Evolutionary conservation across 2,329 filamentous ascomycete species (phyloP).

Genomic region (Aspergillus alliaceus): DNA sequence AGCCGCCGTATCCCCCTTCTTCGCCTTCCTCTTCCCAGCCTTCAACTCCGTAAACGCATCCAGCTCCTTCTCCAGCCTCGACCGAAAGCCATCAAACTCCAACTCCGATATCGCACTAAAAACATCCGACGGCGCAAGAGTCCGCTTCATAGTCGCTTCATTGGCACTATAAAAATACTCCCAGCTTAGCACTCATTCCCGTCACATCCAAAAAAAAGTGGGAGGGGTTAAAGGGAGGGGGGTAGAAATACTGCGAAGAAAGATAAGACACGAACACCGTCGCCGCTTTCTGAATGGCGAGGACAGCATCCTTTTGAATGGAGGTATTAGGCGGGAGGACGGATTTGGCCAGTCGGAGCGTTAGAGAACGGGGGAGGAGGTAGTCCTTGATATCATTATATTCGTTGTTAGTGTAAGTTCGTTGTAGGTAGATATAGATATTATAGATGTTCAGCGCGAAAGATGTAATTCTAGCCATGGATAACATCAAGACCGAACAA

Average conservation of each 20-base stretch:
- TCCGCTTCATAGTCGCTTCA: conserved; percentile 63
- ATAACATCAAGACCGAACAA: too few species aligned
- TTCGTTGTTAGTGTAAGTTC: too few species aligned
- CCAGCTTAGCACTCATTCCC: conserved; percentile 1
- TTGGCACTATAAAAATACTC: conserved; percentile 53
- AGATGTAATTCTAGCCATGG: too few species aligned
- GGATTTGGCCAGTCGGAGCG: conserved; percentile 62
- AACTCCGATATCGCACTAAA: conserved; percentile 60
- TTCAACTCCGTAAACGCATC: conserved; percentile 48
- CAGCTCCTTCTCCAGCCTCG: conserved; percentile 60
- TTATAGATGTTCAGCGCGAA: too few species aligned
- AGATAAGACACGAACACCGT: conserved; percentile 68
- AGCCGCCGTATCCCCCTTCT: conserved; percentile 38
- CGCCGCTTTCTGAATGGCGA: conserved; percentile 64
- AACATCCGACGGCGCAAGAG: conserved; percentile 61
- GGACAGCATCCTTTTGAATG: conserved; percentile 64
- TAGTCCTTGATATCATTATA: too few species aligned
- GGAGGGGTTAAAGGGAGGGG: background rate
- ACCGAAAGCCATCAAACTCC: conserved; percentile 61
- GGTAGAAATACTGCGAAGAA: conserved; percentile 51
- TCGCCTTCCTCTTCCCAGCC: conserved; percentile 46
- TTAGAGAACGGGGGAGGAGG: conserved; percentile 62
- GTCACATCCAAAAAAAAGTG: background rate
- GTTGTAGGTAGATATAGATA: too few species aligned
- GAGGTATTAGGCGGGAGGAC: conserved; percentile 65